Conservation (phyloP, 208 protist genomes). For the Kentomonas sorsogonicus region DNA sequence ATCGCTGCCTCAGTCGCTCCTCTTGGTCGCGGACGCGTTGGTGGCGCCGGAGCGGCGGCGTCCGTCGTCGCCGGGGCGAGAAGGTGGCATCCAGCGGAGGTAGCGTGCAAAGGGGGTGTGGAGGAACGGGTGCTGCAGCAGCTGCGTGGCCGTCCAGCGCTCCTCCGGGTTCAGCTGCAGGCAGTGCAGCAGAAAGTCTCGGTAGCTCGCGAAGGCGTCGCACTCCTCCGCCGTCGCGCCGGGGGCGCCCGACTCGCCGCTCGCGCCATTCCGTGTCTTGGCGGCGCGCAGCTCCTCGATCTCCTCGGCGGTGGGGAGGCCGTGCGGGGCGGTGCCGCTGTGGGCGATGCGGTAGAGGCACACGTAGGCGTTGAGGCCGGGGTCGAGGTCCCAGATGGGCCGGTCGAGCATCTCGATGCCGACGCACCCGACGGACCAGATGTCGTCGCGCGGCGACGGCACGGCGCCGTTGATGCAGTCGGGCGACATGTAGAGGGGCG, state of each 20-base stretch:
- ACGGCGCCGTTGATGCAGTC: conserved; percentile 52
- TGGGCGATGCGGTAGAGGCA: conserved; percentile 50
- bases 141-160: conserved; percentile 35
- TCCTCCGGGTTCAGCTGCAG: conserved; percentile 35
- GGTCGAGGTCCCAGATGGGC: conserved; percentile 29
- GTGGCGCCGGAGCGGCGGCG: too few relatives aligned
- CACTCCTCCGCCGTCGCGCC: conserved; percentile 24
- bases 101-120: conserved; percentile 29
- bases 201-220: conserved; percentile 33
- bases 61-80: neutral
- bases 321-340: conserved; percentile 32
- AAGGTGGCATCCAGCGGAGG: conserved; percentile 39
- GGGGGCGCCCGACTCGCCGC: too few relatives aligned
- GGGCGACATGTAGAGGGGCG: conserved; percentile 77
- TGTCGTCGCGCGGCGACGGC: conserved; percentile 26
- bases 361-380: conserved; percentile 29
- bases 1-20: too few relatives aligned
- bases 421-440: conserved; percentile 77
- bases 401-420: conserved; percentile 78
- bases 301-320: conserved; percentile 44
- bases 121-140: conserved; percentile 55
- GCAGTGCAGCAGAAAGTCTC: conserved; percentile 48
- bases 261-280: neutral
- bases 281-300: conserved; percentile 17
- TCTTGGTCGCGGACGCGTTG: too few relatives aligned